A percentile compares a stretch with the other conserved stretches of the same genome.
Evolutionary conservation across 768 basidiomycete genomes (phyloP).

Genomic region (Psilocybe sp.): DNA sequence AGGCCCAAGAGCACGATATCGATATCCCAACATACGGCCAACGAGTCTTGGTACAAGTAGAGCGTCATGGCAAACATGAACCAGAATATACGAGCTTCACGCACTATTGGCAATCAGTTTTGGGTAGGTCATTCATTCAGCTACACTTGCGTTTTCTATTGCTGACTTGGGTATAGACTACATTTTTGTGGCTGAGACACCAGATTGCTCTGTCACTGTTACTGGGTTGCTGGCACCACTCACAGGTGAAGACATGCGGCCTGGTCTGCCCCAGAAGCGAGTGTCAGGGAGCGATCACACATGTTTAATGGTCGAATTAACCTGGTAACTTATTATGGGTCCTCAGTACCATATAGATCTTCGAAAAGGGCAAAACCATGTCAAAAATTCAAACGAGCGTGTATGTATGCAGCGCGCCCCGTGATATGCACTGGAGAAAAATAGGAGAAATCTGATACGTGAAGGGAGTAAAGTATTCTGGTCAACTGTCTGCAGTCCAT

Average conservation of each 20-base stretch:
- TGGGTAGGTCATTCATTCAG: constrained; percentile 47
- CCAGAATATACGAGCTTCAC: constrained; percentile 90
- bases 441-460: constrained; percentile 5
- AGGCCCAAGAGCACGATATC: constrained; percentile 13
- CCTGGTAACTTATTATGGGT: constrained; percentile 20
- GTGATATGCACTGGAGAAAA: constrained; percentile 7
- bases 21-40: constrained; percentile 47
- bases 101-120: constrained; percentile 77
- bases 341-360: neutral
- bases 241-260: constrained; percentile 50
- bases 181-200: constrained; percentile 70
- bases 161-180: constrained; percentile 60
- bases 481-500: constrained; percentile 10
- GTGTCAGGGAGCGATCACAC: constrained; percentile 88
- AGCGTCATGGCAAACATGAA: constrained; percentile 58
- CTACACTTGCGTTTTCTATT: neutral
- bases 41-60: constrained; percentile 36
- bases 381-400: constrained; percentile 9
- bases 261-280: constrained; percentile 76
- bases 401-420: constrained; percentile 8
- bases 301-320: constrained; percentile 68
- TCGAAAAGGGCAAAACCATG: neutral
- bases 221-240: constrained; percentile 63
- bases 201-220: constrained; percentile 32
- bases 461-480: neutral